These are phyloP conservation scores for Avena atlantica DNA, from an alignment of 176 grass and related monocot species.

Conservation along the genomic window DNA sequence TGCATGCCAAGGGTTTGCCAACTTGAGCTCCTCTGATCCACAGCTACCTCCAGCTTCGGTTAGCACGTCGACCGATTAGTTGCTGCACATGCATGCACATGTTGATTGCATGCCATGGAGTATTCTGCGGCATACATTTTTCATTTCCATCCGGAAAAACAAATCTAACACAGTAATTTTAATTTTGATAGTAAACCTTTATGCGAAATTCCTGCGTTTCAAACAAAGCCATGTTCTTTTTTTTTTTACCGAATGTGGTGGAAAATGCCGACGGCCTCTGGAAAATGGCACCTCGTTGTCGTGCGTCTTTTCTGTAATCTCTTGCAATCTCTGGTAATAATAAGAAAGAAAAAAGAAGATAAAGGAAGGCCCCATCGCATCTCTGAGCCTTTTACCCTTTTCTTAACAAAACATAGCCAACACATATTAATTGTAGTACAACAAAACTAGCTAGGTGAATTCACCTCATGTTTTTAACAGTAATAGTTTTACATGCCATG, in stretches of 20 bases:
- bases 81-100: too few species aligned
- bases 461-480: neutral
- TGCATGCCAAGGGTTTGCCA: too few species aligned
- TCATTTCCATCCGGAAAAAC: too few species aligned
- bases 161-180: too few species aligned
- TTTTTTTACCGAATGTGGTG: neutral
- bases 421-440: constrained; percentile 5
- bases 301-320: neutral
- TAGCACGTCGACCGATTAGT: too few species aligned
- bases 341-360: neutral
- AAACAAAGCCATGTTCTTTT: too few species aligned
- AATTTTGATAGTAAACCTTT: too few species aligned
- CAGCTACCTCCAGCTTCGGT: too few species aligned
- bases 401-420: neutral
- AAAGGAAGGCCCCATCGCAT: neutral
- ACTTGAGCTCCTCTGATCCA: too few species aligned
- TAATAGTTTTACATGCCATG: neutral
- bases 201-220: too few species aligned
- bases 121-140: too few species aligned
- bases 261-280: neutral
- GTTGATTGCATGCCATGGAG: too few species aligned
- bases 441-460: neutral
- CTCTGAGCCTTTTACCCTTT: neutral
- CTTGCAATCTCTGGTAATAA: neutral
- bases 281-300: constrained; percentile 2